Conservation (phyloP, 169 alveolate species). For the Eimeria praecox region DNA sequence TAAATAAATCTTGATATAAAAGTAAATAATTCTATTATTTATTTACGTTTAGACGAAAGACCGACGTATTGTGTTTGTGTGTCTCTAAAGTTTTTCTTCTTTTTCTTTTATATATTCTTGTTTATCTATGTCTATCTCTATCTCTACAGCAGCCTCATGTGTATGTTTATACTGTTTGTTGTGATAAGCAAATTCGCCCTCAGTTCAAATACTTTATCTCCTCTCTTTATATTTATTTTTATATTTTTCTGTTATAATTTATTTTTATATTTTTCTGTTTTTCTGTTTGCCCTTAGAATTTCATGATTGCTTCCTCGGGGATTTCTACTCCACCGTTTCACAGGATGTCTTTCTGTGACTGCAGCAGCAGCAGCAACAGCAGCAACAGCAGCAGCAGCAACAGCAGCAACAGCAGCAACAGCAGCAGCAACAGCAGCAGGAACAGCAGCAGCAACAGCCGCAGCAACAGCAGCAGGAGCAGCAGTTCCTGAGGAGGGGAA, state of each 20-base stretch:
- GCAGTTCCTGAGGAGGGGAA: not conserved
- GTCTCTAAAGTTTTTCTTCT: not conserved
- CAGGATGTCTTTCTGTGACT: not conserved
- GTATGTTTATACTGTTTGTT: too few relatives aligned
- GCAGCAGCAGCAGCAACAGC: not conserved
- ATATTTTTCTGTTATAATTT: not conserved
- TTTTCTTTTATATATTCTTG: not conserved
- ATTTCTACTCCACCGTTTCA: constrained; percentile 2
- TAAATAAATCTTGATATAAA: too few relatives aligned
- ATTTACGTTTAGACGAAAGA: not conserved
- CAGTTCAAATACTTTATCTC: too few relatives aligned
- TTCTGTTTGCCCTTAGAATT: not conserved
- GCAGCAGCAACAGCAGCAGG: too few relatives aligned
- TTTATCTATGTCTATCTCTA: too few relatives aligned
- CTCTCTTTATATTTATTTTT: too few relatives aligned
- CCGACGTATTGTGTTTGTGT: too few relatives aligned
- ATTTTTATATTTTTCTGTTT: not conserved
- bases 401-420: not conserved
- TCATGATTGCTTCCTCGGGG: not conserved
- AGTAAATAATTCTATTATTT: too few relatives aligned
- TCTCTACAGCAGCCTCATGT: too few relatives aligned
- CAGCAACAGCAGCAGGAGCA: not conserved
- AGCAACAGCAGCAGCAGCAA: too few relatives aligned
- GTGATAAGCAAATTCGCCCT: too few relatives aligned
- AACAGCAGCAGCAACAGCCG: not conserved